Evolutionary conservation across 169 alveolate species (phyloP).

Genomic region (Perkinsus marinus): DNA sequence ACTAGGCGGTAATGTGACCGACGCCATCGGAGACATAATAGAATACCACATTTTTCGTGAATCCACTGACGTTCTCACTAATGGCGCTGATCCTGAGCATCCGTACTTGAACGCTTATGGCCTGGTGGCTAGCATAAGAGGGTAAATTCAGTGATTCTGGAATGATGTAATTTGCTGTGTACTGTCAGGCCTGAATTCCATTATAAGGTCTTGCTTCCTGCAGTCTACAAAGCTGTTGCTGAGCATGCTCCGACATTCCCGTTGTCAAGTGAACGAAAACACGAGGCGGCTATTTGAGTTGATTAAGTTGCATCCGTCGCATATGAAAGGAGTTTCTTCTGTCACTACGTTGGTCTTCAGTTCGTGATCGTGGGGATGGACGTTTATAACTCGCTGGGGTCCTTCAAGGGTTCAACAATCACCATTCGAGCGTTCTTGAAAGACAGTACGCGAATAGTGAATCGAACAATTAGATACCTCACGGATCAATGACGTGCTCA

Average conservation of each 20-base stretch:
- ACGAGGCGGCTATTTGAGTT: neutral
- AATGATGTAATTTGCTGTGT: neutral
- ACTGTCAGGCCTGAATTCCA: neutral
- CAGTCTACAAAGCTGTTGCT: neutral
- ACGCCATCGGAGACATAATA: neutral
- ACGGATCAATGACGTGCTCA: too few species aligned
- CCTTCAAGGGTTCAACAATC: too few species aligned
- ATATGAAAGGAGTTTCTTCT: too few species aligned
- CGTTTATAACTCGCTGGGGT: too few species aligned
- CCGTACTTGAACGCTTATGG: neutral
- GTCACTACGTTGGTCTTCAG: too few species aligned
- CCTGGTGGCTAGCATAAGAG: neutral
- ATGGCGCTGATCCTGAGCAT: neutral
- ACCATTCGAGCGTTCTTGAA: too few species aligned
- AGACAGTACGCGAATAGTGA: too few species aligned
- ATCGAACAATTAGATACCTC: too few species aligned
- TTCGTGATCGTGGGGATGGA: too few species aligned
- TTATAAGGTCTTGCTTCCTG: neutral
- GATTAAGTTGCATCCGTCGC: too few species aligned
- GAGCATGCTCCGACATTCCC: neutral
- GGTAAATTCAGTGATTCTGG: neutral
- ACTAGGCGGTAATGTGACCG: neutral
- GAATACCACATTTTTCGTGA: neutral
- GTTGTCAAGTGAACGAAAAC: neutral
- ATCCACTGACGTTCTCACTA: neutral